Percentiles rank a stretch among this genome's conserved stretches.
phyloP scores from a whole-genome alignment of 129 eudicot species.

The Cynara cardunculus region DNA sequence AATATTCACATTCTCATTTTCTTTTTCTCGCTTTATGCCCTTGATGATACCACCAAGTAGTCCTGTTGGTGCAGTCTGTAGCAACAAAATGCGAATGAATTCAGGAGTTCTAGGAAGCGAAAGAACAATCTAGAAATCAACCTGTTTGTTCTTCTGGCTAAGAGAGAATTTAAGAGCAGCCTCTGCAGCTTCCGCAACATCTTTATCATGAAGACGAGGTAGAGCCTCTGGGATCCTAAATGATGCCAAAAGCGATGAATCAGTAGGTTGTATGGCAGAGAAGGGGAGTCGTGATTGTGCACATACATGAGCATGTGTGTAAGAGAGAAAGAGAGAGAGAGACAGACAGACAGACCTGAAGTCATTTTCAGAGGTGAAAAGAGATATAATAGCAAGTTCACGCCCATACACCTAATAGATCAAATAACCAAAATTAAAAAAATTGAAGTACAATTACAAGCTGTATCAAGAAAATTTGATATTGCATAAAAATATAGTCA shows the following conservation, averaged over 20 bases:
- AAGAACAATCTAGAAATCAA: constrained; percentile 21
- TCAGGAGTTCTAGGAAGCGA: constrained; percentile 8
- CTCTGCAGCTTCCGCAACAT: constrained; percentile 74
- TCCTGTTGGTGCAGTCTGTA: constrained; percentile 51
- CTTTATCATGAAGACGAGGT: constrained; percentile 81
- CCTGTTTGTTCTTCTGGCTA: constrained; percentile 64
- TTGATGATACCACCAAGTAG: constrained; percentile 64
- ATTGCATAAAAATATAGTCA: not conserved
- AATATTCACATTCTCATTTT: constrained; percentile 28
- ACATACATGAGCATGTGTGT: not conserved
- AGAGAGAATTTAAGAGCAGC: constrained; percentile 44
- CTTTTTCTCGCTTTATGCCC: constrained; percentile 64
- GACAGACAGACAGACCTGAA: constrained; percentile 68
- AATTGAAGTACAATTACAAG: constrained; percentile 16
- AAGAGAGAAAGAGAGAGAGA: constrained; percentile 6
- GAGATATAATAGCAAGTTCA: constrained; percentile 82
- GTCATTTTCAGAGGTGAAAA: constrained; percentile 83
- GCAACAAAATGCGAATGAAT: constrained; percentile 12
- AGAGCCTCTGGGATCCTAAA: constrained; percentile 71
- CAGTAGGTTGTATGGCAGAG: not conserved
- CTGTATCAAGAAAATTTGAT: not conserved
- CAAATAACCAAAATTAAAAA: constrained; percentile 5
- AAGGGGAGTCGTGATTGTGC: not conserved
- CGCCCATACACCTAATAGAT: constrained; percentile 62
- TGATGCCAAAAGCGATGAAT: constrained; percentile 14